These are phyloP conservation scores for Quercus alba DNA, from an alignment of 306 rosid species.

Conservation along the genomic window DNA sequence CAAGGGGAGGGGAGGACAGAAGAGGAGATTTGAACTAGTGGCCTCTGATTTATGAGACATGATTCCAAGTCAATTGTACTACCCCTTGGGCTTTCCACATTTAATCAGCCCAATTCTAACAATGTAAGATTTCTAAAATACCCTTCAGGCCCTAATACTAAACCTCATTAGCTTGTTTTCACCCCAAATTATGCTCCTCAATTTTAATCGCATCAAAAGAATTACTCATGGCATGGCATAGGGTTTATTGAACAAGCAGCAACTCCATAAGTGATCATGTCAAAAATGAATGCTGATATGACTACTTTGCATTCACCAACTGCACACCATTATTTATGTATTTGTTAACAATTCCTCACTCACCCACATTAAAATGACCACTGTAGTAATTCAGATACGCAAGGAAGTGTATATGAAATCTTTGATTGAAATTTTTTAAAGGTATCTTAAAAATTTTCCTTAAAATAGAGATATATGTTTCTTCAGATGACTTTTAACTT, in stretches of 20 bases:
- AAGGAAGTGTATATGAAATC: background rate
- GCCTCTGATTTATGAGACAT: too few relatives aligned
- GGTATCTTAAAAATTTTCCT: background rate
- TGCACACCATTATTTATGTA: background rate
- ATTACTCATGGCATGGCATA: background rate
- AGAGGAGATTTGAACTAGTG: too few relatives aligned
- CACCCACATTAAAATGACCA: background rate
- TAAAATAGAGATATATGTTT: background rate
- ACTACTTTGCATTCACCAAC: background rate
- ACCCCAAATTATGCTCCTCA: background rate
- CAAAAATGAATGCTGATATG: background rate
- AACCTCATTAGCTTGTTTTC: background rate
- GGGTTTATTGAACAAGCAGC: background rate
- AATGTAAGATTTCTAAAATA: background rate
- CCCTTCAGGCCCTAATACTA: background rate
- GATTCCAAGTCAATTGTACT: too few relatives aligned
- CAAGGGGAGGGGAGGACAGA: too few relatives aligned
- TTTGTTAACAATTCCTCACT: background rate
- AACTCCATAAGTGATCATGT: background rate
- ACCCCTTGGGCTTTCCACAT: too few relatives aligned
- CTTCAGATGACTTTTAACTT: background rate
- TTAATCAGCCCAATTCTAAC: background rate
- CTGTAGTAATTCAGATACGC: background rate
- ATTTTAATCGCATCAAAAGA: background rate
- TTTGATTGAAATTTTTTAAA: background rate